Evolutionary conservation across 495 filamentous ascomycete genomes (phyloP).

Genomic region (Saxispiralis lemnorum): DNA sequence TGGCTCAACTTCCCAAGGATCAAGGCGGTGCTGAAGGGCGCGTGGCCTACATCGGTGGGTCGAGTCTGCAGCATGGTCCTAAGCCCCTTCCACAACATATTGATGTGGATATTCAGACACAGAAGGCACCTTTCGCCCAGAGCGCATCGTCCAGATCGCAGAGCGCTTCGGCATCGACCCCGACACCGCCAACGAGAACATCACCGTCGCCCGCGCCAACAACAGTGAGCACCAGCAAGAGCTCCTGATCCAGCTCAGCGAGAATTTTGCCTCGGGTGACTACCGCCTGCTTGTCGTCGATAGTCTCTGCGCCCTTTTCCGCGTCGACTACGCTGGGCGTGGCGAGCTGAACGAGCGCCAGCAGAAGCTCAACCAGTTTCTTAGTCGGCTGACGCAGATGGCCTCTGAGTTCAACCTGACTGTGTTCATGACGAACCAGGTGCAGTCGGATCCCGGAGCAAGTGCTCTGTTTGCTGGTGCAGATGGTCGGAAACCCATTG

Average conservation of each 20-base stretch:
- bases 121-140: slow-evolving; percentile 63
- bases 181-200: slow-evolving; percentile 53
- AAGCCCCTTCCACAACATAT: background rate
- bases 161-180: slow-evolving; percentile 57
- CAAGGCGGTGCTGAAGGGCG: slow-evolving; percentile 62
- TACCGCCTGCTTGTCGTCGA: slow-evolving; percentile 62
- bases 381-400: slow-evolving; percentile 53
- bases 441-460: slow-evolving; percentile 65
- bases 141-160: slow-evolving; percentile 53
- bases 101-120: slow-evolving; percentile 35
- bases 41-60: slow-evolving; percentile 52
- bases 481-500: slow-evolving; percentile 58
- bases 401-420: slow-evolving; percentile 69
- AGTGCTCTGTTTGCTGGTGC: slow-evolving; percentile 63
- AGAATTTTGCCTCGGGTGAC: slow-evolving; percentile 47
- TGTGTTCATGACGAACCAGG: slow-evolving; percentile 68
- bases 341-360: slow-evolving; percentile 63
- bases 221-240: slow-evolving; percentile 67
- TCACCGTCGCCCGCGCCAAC: slow-evolving; percentile 50
- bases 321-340: slow-evolving; percentile 57
- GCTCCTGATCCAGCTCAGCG: slow-evolving; percentile 45
- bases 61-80: background rate
- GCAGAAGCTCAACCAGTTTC: slow-evolving; percentile 55
- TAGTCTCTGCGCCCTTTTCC: slow-evolving; percentile 63
- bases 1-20: slow-evolving; percentile 33